Evolutionary conservation across 1,284 basidiomycete genomes (phyloP).

Genomic region (Leucoagaricus sp.): DNA sequence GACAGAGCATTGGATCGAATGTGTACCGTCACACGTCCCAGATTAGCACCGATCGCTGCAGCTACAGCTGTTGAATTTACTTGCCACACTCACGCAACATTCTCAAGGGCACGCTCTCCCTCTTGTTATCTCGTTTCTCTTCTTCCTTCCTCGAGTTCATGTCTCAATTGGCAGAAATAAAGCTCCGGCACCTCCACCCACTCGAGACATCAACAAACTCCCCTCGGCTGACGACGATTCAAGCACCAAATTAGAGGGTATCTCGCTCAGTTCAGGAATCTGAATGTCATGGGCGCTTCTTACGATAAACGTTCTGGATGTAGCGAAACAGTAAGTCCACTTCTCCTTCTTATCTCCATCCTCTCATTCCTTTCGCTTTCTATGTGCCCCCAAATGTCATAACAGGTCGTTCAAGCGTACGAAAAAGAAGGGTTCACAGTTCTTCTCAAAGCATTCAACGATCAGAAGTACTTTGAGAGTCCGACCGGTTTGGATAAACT

Average conservation of each 20-base stretch:
- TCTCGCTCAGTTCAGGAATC: conserved; percentile 82
- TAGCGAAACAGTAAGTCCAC: conserved; percentile 65
- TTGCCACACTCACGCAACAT: conserved; percentile 90
- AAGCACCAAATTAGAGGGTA: conserved; percentile 90
- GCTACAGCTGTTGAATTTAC: conserved; percentile 91
- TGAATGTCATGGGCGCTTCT: conserved; percentile 84
- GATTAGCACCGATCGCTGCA: conserved; percentile 89
- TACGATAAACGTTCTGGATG: conserved; percentile 93
- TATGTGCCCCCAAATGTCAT: too few relatives aligned
- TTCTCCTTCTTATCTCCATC: neutral
- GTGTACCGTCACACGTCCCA: conserved; percentile 99
- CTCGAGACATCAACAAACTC: conserved; percentile 25
- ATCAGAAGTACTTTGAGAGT: conserved; percentile 80
- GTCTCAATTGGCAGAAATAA: conserved; percentile 46
- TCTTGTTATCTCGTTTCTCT: too few relatives aligned
- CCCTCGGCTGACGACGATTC: conserved; percentile 33
- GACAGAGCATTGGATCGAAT: conserved; percentile 98
- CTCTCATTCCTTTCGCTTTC: neutral
- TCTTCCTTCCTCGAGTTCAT: neutral
- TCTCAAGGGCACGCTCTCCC: conserved; percentile 68
- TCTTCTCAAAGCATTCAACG: conserved; percentile 84
- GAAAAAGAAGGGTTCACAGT: conserved; percentile 76
- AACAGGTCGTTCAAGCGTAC: conserved; percentile 77
- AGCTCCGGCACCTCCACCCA: conserved; percentile 63
- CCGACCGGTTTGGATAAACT: too few relatives aligned